Evolutionary conservation across 257 asterid species (phyloP).

Genomic region (Coffea canephora): DNA sequence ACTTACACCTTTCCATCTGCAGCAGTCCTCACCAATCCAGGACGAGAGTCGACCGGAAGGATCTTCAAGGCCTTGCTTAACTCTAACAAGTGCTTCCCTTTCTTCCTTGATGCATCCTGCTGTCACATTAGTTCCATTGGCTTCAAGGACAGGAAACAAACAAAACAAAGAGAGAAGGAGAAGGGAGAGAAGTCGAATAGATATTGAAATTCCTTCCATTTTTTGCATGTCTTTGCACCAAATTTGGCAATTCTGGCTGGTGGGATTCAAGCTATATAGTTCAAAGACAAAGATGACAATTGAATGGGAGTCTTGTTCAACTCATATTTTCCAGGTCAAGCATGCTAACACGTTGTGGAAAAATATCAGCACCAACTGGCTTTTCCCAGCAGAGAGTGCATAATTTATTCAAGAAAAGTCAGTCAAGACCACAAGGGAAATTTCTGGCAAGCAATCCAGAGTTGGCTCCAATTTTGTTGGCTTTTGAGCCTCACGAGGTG

Average conservation of each 20-base stretch:
- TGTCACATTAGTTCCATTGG: not conserved
- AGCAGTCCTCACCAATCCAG: slow-evolving; percentile 29
- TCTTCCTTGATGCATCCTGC: slow-evolving; percentile 14
- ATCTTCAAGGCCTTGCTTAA: slow-evolving; percentile 24
- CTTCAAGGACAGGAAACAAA: not conserved
- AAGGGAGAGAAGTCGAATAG: not conserved
- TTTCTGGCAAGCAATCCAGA: too few species aligned
- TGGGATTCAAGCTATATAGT: not conserved
- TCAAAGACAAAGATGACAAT: too few species aligned
- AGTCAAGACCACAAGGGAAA: too few species aligned
- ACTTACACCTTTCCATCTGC: slow-evolving; percentile 24
- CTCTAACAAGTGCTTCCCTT: slow-evolving; percentile 18
- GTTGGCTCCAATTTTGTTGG: too few species aligned
- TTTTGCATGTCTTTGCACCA: not conserved
- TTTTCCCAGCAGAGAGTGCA: too few species aligned
- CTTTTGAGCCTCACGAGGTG: too few species aligned
- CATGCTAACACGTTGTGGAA: too few species aligned
- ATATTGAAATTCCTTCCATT: not conserved
- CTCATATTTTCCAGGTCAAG: too few species aligned
- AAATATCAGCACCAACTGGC: too few species aligned
- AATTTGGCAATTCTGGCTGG: too few species aligned
- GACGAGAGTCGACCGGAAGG: slow-evolving; percentile 22
- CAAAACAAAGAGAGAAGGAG: not conserved
- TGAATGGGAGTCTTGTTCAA: too few species aligned
- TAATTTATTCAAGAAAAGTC: too few species aligned